A percentile compares a stretch with the other conserved stretches of the same genome.
Evolutionary conservation across 331 rosid species (phyloP).

Genomic region (Acacia pycnantha): DNA sequence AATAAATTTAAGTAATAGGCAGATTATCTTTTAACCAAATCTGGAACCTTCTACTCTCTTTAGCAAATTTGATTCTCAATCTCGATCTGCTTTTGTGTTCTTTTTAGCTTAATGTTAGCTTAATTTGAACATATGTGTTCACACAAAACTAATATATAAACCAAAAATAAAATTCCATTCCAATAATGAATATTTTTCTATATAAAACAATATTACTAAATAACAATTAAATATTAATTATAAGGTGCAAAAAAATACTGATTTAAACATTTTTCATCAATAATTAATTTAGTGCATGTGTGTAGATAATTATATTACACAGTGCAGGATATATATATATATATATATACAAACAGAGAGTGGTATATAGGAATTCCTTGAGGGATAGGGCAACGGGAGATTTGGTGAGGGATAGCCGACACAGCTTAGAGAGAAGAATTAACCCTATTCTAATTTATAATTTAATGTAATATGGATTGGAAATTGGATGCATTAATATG

Average conservation of each 20-base stretch:
- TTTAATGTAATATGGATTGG: neutral
- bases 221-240: neutral
- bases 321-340: no score
- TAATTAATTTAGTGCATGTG: neutral
- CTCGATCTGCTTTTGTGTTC: neutral
- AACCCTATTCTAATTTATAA: neutral
- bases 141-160: neutral
- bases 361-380: neutral
- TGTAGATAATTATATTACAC: neutral
- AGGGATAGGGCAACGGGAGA: neutral
- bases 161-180: neutral
- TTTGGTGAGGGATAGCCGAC: neutral
- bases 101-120: neutral
- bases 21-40: constrained; percentile 7
- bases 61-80: constrained; percentile 37
- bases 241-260: neutral
- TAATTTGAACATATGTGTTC: neutral
- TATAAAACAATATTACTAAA: neutral
- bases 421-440: neutral
- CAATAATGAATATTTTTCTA: no score
- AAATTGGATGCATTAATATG: neutral
- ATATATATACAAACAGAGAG: neutral
- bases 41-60: constrained; percentile 13
- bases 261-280: neutral
- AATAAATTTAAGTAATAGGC: neutral